Base-by-base conservation (phyloP, 345 rosid species). In the Litchi chinensis region DNA sequence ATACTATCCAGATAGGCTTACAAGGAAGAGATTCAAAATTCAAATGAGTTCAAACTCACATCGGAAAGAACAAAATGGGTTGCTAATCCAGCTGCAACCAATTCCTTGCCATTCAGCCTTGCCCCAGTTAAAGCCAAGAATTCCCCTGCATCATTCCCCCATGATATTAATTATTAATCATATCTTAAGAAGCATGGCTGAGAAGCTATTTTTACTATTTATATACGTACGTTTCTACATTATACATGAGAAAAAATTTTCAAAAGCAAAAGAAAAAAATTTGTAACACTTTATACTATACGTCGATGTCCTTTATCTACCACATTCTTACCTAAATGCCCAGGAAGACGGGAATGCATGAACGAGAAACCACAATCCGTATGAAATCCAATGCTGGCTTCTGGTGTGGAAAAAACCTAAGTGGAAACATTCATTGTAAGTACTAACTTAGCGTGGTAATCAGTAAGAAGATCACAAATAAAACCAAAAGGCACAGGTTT, bases 381-480 rank as follows among this genome's bases (percentile, higher is more conserved):
- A 76, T 95, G 99, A 82, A 93, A 93, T 56, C 99, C 99, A 18
- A 93, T 88, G 77, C 96, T 86, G 70, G 97, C 98, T 90, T 93
- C 98, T 78, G 98, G 99, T 76, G 98, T 95, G 21, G 96, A 85
- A 75, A 95, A 95, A 57, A 91, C 95, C 98, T 95, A 81, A 62
- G 54, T 39, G 13, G 32, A 68, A 50, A 65, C 62, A 54, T 37
- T 37, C 77, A 75, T 68, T 52, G 57, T 8, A 65, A 21, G 46
- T 59, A 71, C 39, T n/a, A 48, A 65, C 19, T 74, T 40, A 64
- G 65, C 10, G 28, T 0, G 6, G 15, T 13, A 57, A 68, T 15
- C 43, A 32, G 73, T 65, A 32, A 44, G 6, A 52, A 65, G 26
- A 15, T 41, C 48, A 67, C 59, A 44, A 32, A 64, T 2, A 8